A percentile compares a stretch with the other conserved stretches of the same genome.
Conservation (phyloP, 257 asterid genomes). For the Ocimum tenuiflorum region DNA sequence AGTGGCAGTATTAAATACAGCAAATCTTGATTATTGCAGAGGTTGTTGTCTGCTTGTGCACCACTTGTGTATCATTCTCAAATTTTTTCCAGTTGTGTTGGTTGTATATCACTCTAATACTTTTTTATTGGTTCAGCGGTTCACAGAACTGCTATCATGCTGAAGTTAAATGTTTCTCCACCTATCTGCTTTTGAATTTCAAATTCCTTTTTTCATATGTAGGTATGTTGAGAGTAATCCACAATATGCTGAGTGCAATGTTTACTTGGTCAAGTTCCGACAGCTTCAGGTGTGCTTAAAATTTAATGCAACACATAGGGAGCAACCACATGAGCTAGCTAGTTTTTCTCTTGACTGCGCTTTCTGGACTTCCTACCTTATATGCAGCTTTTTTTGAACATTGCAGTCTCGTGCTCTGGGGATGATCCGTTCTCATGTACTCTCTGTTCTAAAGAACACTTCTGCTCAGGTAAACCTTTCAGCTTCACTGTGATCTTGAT, state of each 20-base stretch:
- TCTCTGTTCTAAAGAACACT: constrained; percentile 74
- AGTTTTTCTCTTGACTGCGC: constrained; percentile 6
- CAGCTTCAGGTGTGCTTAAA: constrained; percentile 78
- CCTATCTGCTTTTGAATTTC: constrained; percentile 1
- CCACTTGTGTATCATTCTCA: constrained; percentile 6
- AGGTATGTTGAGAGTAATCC: constrained; percentile 97
- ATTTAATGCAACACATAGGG: not conserved
- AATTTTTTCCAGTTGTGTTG: constrained; percentile 5
- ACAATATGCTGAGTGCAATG: constrained; percentile 96
- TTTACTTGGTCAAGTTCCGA: constrained; percentile 94
- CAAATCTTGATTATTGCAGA: constrained; percentile 9
- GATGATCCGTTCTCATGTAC: constrained; percentile 85
- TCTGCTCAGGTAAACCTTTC: constrained; percentile 74
- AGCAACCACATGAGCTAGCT: not conserved
- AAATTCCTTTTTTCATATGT: constrained; percentile 20
- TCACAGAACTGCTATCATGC: constrained; percentile 8
- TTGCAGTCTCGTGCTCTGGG: constrained; percentile 93
- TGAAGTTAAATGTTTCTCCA: not conserved
- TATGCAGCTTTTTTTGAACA: constrained; percentile 15
- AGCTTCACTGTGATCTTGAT: constrained; percentile 12
- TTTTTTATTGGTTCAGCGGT: too few species aligned
- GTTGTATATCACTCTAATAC: not conserved
- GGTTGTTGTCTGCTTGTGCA: constrained; percentile 6
- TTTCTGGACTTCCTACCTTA: constrained; percentile 17
- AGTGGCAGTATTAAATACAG: constrained; percentile 30